Evolutionary conservation across 345 rosid species (phyloP), one percentile per base, ranked within the genome.

Genomic region (Brassica carinata): DNA sequence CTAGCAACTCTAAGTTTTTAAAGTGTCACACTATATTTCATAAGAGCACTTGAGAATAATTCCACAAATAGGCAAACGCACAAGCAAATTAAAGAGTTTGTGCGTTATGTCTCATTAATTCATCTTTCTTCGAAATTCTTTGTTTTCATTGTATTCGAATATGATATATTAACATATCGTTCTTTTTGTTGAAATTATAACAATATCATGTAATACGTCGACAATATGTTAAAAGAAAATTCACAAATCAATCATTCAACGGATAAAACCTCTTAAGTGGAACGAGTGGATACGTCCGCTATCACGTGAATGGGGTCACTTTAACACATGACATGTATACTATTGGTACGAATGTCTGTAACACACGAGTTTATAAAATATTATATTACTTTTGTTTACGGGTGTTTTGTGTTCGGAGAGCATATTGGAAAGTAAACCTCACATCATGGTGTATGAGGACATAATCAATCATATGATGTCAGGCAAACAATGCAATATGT

Each of bases 41-140:
- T 40, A 26, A 79, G 73, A 40, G 27, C 78, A 79, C 73, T 67
- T 14, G 64, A 73, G 64, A 73, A 79, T 73, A 43, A 79, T 58
- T 67, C 78, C 64, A 73, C 69, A 79, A 73, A 67, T 67, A 61
- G 63, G 59, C 36, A 55, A 73, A 79, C 51, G 68, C 36, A 57
- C 67, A 73, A 67, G 36, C 36, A 19, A 19, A 19, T 19, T 19
- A 57, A 57, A 40, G 62, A 57, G 69, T 27, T 11, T 72, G 73
- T 79, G 73, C 73, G 67, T 72, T 72, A 55, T 66, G 77, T 79
- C 77, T 79, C 73, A 66, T 66, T 77, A 33, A 5, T 45, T 14
- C 30, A 23, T 67, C 11, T 53, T 45, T 63, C 66, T 66, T 75
- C 34, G 18, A 23, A 13, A 30, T 43, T 77, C 33, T 69, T 61